phyloP scores from a whole-genome alignment of 2,329 filamentous ascomycete genomes.

The Sporothrix curviconia region DNA sequence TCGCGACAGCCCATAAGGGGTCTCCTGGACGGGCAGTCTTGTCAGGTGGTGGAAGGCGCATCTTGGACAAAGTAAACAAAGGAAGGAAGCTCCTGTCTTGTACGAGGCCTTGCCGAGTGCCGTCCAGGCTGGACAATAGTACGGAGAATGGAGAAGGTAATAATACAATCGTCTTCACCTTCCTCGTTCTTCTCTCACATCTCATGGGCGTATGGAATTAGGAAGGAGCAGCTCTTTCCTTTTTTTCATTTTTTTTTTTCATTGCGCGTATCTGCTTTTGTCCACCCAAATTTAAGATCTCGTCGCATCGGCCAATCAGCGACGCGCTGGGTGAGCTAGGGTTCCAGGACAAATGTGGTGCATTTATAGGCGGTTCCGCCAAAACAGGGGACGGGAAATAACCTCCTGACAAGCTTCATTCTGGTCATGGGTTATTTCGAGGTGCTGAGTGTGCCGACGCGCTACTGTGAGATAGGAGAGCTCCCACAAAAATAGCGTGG shows the following conservation, averaged over 20 bases:
- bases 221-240: too few species aligned
- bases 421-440: not conserved
- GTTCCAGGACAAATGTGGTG: too few species aligned
- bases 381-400: not conserved
- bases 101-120: not conserved
- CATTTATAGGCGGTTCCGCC: not conserved
- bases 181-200: not conserved
- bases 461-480: constrained; percentile 1
- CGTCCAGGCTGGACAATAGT: too few species aligned
- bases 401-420: not conserved
- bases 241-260: too few species aligned
- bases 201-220: too few species aligned
- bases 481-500: constrained; percentile 5
- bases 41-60: not conserved
- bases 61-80: not conserved
- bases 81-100: not conserved
- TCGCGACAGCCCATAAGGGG: too few species aligned
- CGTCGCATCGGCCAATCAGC: constrained; percentile 1
- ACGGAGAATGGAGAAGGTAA: too few species aligned
- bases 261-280: too few species aligned
- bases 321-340: too few species aligned
- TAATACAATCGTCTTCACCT: not conserved
- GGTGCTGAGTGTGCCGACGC: too few species aligned
- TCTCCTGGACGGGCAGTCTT: too few species aligned
- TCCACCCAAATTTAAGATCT: too few species aligned